Evolutionary conservation across 352 stramenopile genomes (phyloP).

Genomic region (Phytophthora fragariaefolia): DNA sequence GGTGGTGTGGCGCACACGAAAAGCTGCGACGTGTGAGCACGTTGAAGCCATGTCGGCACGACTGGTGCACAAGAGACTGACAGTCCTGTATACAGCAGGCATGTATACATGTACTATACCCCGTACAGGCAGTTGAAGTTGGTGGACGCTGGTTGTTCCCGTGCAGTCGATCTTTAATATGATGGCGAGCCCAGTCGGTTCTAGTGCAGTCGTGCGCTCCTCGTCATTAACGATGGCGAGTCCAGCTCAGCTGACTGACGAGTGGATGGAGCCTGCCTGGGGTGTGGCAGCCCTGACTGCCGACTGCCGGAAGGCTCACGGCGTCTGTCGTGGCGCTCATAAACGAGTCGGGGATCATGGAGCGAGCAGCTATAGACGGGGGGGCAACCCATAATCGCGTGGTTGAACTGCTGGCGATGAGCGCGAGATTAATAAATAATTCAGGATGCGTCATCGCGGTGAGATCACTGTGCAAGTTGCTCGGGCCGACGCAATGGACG

Average conservation of each 20-base stretch:
- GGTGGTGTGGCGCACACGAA: slow-evolving; percentile 24
- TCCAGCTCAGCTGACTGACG: background rate
- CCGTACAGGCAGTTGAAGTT: too few species aligned
- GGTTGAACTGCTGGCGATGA: slow-evolving; percentile 18
- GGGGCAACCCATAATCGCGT: slow-evolving; percentile 12
- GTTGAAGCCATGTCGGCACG: slow-evolving; percentile 18
- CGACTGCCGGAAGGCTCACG: background rate
- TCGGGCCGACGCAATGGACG: slow-evolving; percentile 19
- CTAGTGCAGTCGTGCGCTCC: too few species aligned
- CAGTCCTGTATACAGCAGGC: too few species aligned
- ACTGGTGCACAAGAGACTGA: too few species aligned
- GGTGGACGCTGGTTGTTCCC: too few species aligned
- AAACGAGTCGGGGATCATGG: slow-evolving; percentile 26
- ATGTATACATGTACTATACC: background rate
- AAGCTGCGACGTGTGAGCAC: slow-evolving; percentile 31
- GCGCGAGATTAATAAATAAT: slow-evolving; percentile 10
- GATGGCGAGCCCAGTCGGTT: too few species aligned
- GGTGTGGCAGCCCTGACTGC: too few species aligned
- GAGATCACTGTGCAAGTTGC: slow-evolving; percentile 17
- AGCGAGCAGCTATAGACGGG: background rate
- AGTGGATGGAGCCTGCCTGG: too few species aligned
- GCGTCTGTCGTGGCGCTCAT: slow-evolving; percentile 8
- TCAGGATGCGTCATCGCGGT: background rate
- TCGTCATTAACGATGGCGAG: background rate
- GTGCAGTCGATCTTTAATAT: background rate